phyloP scores from a whole-genome alignment of 768 basidiomycete species.

The Lyophyllum semitale region DNA sequence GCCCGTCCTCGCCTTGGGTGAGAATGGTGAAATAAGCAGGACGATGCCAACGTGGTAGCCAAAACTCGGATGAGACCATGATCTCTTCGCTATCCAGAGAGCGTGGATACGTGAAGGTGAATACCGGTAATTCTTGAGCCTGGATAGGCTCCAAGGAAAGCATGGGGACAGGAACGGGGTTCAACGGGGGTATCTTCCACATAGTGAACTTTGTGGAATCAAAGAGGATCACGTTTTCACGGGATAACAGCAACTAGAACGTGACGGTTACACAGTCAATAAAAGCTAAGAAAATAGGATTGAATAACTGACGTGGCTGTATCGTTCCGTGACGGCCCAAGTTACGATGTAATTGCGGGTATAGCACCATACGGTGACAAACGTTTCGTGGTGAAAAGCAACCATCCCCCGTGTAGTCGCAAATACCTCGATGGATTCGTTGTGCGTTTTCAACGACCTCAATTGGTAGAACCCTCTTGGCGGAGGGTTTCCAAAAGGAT shows the following conservation, averaged over 20 bases:
- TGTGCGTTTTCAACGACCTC: neutral
- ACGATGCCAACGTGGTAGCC: neutral
- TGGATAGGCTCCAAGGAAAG: neutral
- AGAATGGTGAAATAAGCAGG: too few relatives aligned
- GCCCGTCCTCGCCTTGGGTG: too few relatives aligned
- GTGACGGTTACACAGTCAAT: neutral
- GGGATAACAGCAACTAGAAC: constrained; percentile 7
- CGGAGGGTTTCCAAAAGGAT: neutral
- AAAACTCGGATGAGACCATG: neutral
- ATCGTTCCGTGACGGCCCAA: constrained; percentile 13
- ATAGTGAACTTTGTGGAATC: constrained; percentile 2
- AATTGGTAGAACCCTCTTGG: neutral
- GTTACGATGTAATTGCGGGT: constrained; percentile 11
- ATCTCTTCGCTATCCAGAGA: neutral
- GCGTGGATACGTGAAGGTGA: neutral
- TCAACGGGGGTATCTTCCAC: constrained; percentile 13
- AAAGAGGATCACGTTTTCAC: constrained; percentile 5
- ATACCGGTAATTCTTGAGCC: neutral
- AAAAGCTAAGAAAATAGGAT: neutral
- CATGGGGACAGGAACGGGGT: neutral
- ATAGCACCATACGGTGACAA: constrained; percentile 16
- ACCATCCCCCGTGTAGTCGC: constrained; percentile 6
- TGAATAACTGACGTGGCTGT: constrained; percentile 12
- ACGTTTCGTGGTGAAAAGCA: constrained; percentile 4
- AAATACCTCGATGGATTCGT: constrained; percentile 10